Conservation (phyloP, 352 stramenopile genomes). For the Pythium grandisporangium region DNA sequence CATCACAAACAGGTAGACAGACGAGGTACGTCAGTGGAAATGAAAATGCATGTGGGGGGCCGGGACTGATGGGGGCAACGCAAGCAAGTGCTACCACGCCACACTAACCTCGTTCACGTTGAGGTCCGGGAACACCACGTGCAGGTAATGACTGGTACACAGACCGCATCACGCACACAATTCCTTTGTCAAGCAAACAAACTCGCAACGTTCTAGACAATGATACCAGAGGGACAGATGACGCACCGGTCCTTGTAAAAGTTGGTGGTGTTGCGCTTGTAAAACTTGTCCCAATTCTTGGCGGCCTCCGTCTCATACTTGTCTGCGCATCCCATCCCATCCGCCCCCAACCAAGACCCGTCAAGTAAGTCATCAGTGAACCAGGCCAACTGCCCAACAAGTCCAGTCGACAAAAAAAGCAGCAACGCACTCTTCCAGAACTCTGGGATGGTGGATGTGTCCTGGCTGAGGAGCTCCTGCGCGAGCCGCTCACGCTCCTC, state of each 20-base stretch:
- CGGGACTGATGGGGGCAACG: too few relatives aligned
- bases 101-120: constrained; percentile 33
- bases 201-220: too few relatives aligned
- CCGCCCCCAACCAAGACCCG: constrained; percentile 2
- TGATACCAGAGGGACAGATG: too few relatives aligned
- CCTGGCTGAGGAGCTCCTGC: constrained; percentile 49
- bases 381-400: neutral
- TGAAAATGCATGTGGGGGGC: too few relatives aligned
- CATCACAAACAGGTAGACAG: neutral
- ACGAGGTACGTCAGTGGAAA: neutral
- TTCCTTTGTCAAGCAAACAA: too few relatives aligned
- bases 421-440: constrained; percentile 64
- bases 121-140: constrained; percentile 87
- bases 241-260: constrained; percentile 91
- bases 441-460: constrained; percentile 65
- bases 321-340: constrained; percentile 16
- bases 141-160: constrained; percentile 78
- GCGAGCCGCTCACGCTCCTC: constrained; percentile 67
- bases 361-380: neutral
- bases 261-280: constrained; percentile 89
- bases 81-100: too few relatives aligned
- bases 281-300: constrained; percentile 93
- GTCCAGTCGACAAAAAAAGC: constrained; percentile 1
- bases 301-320: constrained; percentile 81
- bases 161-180: too few relatives aligned